Evolutionary conservation across 768 basidiomycete genomes (phyloP).

Genomic region (Pleurotus salmoneostramineus): DNA sequence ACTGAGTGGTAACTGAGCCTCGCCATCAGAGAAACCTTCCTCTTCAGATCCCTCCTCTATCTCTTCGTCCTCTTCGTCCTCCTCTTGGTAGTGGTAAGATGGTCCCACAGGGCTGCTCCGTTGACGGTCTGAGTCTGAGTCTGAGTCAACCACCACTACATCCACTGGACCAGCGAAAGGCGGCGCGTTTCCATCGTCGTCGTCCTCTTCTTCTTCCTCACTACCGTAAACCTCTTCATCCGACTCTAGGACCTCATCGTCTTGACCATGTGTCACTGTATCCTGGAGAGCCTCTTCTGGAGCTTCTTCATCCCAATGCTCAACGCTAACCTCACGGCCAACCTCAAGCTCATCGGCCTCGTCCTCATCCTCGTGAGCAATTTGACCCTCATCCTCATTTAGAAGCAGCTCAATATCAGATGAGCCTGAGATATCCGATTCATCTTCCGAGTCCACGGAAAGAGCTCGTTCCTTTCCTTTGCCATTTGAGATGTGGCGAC

Average conservation of each 20-base stretch:
- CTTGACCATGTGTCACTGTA: slow-evolving; percentile 4
- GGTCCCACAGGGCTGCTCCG: neutral
- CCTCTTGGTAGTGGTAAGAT: slow-evolving; percentile 17
- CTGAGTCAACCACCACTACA: slow-evolving; percentile 19
- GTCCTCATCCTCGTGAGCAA: slow-evolving; percentile 17
- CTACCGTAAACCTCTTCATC: slow-evolving; percentile 9
- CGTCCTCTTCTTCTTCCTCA: neutral
- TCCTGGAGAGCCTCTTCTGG: slow-evolving; percentile 6
- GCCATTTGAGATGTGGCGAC: slow-evolving; percentile 27
- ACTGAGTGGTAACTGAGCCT: slow-evolving; percentile 10
- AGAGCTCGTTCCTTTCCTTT: slow-evolving; percentile 65
- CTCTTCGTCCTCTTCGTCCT: slow-evolving; percentile 13
- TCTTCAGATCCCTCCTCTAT: slow-evolving; percentile 9
- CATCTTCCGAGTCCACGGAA: slow-evolving; percentile 35
- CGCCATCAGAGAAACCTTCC: slow-evolving; percentile 19
- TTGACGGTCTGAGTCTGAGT: slow-evolving; percentile 13
- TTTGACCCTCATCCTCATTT: slow-evolving; percentile 19
- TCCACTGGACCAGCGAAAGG: slow-evolving; percentile 13
- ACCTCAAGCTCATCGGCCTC: slow-evolving; percentile 11
- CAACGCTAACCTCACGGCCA: slow-evolving; percentile 1
- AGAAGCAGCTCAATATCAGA: slow-evolving; percentile 36
- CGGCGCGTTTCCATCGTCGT: neutral
- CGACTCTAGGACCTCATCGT: slow-evolving; percentile 14
- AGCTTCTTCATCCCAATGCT: slow-evolving; percentile 1
- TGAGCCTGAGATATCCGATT: too few relatives aligned